Conservation (phyloP, 2,329 filamentous ascomycete species). For the Phaeosphaeria sp. region DNA sequence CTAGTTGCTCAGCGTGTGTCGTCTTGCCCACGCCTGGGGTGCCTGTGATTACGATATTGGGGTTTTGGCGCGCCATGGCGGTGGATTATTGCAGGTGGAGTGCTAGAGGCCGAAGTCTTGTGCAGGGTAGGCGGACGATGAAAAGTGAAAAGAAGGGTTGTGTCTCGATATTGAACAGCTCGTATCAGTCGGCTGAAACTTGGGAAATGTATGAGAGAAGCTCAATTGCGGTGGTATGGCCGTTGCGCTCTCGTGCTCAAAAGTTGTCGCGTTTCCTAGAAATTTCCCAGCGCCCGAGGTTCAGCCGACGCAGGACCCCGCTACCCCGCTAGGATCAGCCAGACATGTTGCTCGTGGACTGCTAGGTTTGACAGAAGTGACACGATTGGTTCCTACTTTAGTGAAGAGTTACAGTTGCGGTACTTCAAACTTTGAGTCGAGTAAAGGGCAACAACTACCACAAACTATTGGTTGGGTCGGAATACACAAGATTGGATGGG, state of each 20-base stretch:
- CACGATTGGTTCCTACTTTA: background rate
- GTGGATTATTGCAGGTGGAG: background rate
- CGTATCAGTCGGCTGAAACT: no score
- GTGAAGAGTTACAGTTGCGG: background rate
- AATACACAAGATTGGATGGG: no score
- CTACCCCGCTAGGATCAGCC: slow-evolving; percentile 24
- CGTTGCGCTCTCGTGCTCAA: background rate
- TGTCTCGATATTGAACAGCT: background rate
- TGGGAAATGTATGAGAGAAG: background rate
- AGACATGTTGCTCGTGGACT: background rate
- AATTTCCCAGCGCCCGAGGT: slow-evolving; percentile 24
- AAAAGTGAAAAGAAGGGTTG: background rate
- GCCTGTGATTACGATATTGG: slow-evolving; percentile 94
- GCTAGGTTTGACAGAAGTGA: background rate
- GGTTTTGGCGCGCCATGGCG: slow-evolving; percentile 56
- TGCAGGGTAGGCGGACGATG: no score
- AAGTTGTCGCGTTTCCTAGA: slow-evolving; percentile 14
- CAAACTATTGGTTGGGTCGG: no score
- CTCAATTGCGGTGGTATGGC: background rate
- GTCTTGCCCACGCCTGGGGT: slow-evolving; percentile 97
- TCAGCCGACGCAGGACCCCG: slow-evolving; percentile 17
- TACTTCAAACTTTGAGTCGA: no score
- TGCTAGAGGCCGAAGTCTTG: no score
- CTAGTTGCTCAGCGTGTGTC: slow-evolving; percentile 84
- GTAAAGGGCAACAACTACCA: no score